Evolutionary conservation across 1,284 basidiomycete species (phyloP), one percentile per base, ranked within the genome.

Genomic region (Gastroboletus turbinatus): DNA sequence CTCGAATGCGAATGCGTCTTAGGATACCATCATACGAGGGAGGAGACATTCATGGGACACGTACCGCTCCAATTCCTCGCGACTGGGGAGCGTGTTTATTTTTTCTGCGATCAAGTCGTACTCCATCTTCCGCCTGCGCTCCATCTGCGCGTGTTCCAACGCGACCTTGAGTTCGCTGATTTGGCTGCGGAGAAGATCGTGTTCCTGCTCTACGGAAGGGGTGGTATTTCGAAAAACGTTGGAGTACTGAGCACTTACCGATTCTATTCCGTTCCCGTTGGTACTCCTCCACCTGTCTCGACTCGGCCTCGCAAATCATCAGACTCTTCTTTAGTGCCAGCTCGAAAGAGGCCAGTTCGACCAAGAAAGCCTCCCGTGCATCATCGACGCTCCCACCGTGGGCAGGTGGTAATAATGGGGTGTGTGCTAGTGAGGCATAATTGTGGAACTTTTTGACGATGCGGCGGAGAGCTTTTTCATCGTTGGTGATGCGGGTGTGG

Each of bases 91-190:
- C n/a, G 82, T 81, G 63, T 91, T 90, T 46, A 92, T 83, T 68
- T 86, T 90, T 73, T 92, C 90, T 4, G 90, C 82, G 46, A 93
- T 81, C 46, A 81, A 75, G 73, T 93, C 90, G 67, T 93, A 93
- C 65, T 93, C 90, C 62, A 92, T 89, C 75, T 90, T 93, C 55
- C 84, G 80, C 57, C 78, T 78, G 44, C 90, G 81, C 53, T 85
- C 76, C 64, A 87, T 74, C 65, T 92, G 90, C 7, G 88, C 90
- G 59, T 90, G 83, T 63, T 92, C 89, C 52, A 93, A 71, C 4
- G 82, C 78, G 17, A 78, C 75, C 70, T 91, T 92, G 59, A 93
- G 78, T 59, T 88, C 83, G 62, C 85, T 82, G 56, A 93, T 91
- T 64, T 92, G 88, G 13, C 73, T 77, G 59, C 78, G 78, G 46